phyloP scores from a whole-genome alignment of 306 rosid species.

The Vigna angularis region DNA sequence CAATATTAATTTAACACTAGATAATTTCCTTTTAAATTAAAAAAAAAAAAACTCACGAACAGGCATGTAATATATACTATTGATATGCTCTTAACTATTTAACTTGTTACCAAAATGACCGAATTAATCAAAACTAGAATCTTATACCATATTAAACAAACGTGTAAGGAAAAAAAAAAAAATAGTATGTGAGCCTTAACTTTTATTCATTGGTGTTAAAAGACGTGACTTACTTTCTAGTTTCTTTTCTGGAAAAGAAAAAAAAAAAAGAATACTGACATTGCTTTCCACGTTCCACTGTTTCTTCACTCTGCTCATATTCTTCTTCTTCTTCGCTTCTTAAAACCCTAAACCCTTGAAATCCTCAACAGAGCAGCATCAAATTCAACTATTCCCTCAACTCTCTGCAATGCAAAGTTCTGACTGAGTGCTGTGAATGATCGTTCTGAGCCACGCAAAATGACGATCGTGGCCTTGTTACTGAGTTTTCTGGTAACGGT shows the following conservation, averaged over 20 bases:
- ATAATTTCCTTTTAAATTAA: no score
- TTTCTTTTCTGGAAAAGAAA: not conserved
- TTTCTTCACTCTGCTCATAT: not conserved
- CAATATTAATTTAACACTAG: no score
- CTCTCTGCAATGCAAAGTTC: not conserved
- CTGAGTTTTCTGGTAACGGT: constrained; percentile 1
- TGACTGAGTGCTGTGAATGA: not conserved
- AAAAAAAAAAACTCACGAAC: no score
- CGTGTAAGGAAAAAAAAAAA: no score
- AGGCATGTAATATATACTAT: no score
- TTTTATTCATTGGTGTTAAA: not conserved
- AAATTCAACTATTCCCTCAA: not conserved
- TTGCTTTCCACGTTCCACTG: not conserved
- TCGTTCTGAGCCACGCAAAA: not conserved
- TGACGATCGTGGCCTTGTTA: constrained; percentile 26
- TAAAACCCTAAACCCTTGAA: constrained; percentile 33
- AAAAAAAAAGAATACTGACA: not conserved
- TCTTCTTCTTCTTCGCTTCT: not conserved
- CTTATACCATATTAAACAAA: no score
- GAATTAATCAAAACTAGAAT: no score
- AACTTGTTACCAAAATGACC: no score
- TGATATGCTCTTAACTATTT: no score
- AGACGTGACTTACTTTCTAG: not conserved
- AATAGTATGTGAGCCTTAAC: no score
- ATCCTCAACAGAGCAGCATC: not conserved